Evolutionary conservation across 2,329 filamentous ascomycete genomes (phyloP).

Genomic region (Alternaria rosae): DNA sequence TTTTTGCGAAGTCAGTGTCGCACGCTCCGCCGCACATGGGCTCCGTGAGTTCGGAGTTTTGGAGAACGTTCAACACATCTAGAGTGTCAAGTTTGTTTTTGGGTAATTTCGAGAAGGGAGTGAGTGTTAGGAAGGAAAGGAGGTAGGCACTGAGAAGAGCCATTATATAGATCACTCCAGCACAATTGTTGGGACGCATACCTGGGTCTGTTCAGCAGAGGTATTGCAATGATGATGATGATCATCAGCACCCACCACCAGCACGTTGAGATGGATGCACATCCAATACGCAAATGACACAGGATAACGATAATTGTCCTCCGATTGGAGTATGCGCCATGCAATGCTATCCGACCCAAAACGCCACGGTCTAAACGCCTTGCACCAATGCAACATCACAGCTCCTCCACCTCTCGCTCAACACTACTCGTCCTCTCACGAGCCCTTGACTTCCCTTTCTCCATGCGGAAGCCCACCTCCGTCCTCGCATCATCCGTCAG

Average conservation of each 20-base stretch:
- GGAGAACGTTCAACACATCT: background rate
- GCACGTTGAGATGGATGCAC: background rate
- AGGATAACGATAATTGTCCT: background rate
- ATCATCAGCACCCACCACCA: background rate
- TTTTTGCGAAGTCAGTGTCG: background rate
- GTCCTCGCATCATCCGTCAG: constrained; percentile 47
- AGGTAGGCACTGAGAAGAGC: background rate
- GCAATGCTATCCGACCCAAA: constrained; percentile 4
- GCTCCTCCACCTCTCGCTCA: background rate
- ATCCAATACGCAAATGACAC: background rate
- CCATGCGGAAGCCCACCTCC: constrained; percentile 43
- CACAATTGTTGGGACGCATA: background rate
- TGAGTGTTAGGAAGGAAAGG: background rate
- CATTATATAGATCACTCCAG: background rate
- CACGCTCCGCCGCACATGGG: background rate
- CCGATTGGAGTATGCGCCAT: background rate
- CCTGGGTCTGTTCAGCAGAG: background rate
- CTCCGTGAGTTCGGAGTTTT: too few species aligned
- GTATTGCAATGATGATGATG: background rate
- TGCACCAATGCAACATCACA: background rate
- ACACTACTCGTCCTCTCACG: constrained; percentile 3
- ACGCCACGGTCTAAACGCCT: background rate
- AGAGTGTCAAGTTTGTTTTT: too few species aligned
- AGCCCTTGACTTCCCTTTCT: constrained; percentile 15
- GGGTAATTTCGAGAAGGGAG: accelerated